Conservation (phyloP, 1,139 yeast genomes). For the Barnettozyma hawaiiensis region DNA sequence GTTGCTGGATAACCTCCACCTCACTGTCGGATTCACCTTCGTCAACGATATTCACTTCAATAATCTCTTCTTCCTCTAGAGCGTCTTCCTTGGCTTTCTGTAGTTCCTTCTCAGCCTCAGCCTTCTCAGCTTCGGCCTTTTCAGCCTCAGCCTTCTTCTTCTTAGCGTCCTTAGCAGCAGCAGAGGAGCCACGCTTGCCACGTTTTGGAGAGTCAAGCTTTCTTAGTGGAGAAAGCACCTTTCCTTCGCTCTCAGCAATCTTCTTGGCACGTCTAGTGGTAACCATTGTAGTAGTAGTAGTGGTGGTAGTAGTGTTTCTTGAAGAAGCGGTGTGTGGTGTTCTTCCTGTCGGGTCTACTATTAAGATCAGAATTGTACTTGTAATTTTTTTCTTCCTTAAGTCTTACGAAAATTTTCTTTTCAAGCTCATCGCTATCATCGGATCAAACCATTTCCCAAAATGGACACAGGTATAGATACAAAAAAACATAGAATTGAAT, state of each 20-base stretch:
- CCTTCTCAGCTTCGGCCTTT: slow-evolving; percentile 4
- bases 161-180: not conserved
- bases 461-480: too few species aligned
- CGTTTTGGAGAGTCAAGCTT: slow-evolving; percentile 9
- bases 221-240: slow-evolving; percentile 7
- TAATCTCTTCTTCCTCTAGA: slow-evolving; percentile 11
- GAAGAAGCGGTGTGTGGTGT: too few species aligned
- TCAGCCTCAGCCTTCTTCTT: slow-evolving; percentile 2
- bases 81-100: slow-evolving; percentile 10
- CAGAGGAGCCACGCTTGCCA: slow-evolving; percentile 7
- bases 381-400: not conserved
- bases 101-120: slow-evolving; percentile 5
- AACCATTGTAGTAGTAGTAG: slow-evolving; percentile 15
- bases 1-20: slow-evolving; percentile 17
- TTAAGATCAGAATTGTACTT: too few species aligned
- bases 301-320: too few species aligned
- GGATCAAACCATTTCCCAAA: slow-evolving; percentile 1
- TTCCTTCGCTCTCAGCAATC: slow-evolving; percentile 7
- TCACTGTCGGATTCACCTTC: slow-evolving; percentile 14
- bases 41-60: not conserved
- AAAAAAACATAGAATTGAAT: too few species aligned
- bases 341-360: too few species aligned
- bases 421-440: not conserved
- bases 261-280: slow-evolving; percentile 10
- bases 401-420: slow-evolving; percentile 1